Conservation (phyloP, 306 rosid species). For the Lotus japonicus region DNA sequence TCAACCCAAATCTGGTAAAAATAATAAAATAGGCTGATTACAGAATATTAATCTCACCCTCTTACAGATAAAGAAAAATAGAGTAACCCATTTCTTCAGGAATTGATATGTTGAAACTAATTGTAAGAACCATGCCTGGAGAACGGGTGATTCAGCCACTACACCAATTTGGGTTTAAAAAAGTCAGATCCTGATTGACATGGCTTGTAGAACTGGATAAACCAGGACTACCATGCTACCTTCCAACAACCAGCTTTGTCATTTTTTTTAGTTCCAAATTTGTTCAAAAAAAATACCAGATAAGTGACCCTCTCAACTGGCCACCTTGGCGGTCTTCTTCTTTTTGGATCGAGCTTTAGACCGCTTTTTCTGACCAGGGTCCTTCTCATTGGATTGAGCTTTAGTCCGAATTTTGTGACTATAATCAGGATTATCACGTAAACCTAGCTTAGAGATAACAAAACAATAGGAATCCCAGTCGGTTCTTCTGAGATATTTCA, state of each 20-base stretch:
- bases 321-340: background rate
- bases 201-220: background rate
- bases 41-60: background rate
- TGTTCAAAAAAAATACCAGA: background rate
- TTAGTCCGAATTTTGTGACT: background rate
- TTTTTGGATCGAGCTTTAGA: background rate
- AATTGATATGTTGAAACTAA: constrained; percentile 11
- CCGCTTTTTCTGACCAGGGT: background rate
- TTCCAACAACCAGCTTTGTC: background rate
- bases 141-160: background rate
- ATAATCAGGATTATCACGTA: constrained; percentile 77
- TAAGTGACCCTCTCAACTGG: background rate
- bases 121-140: background rate
- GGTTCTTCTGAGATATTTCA: constrained; percentile 83
- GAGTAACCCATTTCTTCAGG: constrained; percentile 16
- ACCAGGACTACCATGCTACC: background rate
- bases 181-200: background rate
- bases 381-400: background rate
- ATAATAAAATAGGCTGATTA: background rate
- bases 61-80: background rate
- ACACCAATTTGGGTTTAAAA: background rate
- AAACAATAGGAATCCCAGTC: constrained; percentile 93
- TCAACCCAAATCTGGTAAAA: background rate
- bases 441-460: constrained; percentile 71
- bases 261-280: background rate